Base-by-base conservation (phyloP, 129 eudicot species). In the Pittosporum tobira region DNA sequence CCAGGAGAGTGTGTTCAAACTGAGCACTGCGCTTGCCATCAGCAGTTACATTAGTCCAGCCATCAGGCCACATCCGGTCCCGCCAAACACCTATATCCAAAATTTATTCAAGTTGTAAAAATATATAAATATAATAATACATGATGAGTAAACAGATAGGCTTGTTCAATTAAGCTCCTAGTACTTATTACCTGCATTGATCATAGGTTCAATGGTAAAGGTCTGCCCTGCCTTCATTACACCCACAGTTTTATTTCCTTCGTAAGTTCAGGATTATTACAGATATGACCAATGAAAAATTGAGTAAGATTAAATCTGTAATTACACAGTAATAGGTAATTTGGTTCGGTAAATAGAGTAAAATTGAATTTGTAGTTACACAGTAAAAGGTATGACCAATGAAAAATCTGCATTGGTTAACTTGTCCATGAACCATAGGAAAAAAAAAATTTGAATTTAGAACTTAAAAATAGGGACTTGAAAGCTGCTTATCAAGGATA, bases 191-290 rank as follows among this genome's bases (percentile, higher is more conserved):
- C 99, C 99, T 23, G 77, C 69, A 66, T 91, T 91, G 23, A 91
- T 87, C 99, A 87, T 91, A 43, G 99, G 99, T 75, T 91, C 99
- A 37, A 91, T 91, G 31, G 99, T 83, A 65, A 91, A 91, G 61
- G 88, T 91, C 75, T 91, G 99, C 19, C 99, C 99, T 29, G 94
- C 94, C 77, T 93, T 93, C 99, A 93, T 93, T 79, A 91, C 84
- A 28, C 99, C 99, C 56, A 91, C 99, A 1, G 90, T 88, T 81
- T 87, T 91, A 81, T 91, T 91, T 74, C 83, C 99, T 91, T 65
- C 48, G 75, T 27, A 44, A 43, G 80, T 78, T 76, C 83, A 86
- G 94, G 89, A n/a, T 70, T 69, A 48, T 62, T 48, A 63, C 29
- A 19, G 48, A 57, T 36, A 51, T 43, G 46, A 1, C 46, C 24